A percentile compares a stretch with the other conserved stretches of the same genome.
These are phyloP conservation scores for Blastomyces emzantsi DNA, from an alignment of 2,329 filamentous ascomycete species.

Conservation along the genomic window DNA sequence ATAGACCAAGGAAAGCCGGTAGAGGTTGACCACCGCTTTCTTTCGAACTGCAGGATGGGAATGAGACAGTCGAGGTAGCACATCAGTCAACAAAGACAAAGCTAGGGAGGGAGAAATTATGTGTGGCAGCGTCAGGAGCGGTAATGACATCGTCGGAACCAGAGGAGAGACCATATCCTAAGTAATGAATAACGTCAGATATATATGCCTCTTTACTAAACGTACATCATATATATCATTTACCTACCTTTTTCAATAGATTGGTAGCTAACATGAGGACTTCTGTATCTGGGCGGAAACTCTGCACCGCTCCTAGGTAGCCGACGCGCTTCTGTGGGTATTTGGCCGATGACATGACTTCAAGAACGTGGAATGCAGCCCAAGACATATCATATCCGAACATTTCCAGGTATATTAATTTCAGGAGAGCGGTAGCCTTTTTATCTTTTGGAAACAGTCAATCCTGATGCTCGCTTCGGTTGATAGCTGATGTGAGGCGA, in stretches of 20 bases:
- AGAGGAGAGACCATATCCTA: conserved; percentile 55
- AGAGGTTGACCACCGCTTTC: conserved; percentile 92
- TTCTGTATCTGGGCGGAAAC: conserved; percentile 89
- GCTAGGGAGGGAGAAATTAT: conserved; percentile 89
- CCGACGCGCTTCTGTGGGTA: conserved; percentile 93
- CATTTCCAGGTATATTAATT: conserved; percentile 98
- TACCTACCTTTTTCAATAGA: conserved; percentile 73
- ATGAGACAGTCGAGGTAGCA: conserved; percentile 78
- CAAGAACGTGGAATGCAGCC: conserved; percentile 95
- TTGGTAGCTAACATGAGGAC: conserved; percentile 97
- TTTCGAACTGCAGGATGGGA: conserved; percentile 80
- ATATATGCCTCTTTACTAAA: conserved; percentile 15
- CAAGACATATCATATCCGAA: conserved; percentile 99
- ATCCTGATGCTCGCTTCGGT: background rate
- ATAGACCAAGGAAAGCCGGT: conserved; percentile 89
- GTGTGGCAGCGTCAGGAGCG: conserved; percentile 84
- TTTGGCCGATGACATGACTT: conserved; percentile 96
- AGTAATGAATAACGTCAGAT: conserved; percentile 1
- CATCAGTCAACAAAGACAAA: conserved; percentile 75
- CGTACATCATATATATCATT: background rate
- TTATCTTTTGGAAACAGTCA: conserved; percentile 52
- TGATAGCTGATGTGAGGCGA: conserved; percentile 16
- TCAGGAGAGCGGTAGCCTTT: conserved; percentile 91
- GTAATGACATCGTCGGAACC: conserved; percentile 70
- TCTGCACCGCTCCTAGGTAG: conserved; percentile 91